Percentiles rank a stretch among this genome's conserved stretches.
Conservation (phyloP, 108 stramenopile species). For the Mayamaea pseudoterrestris region DNA sequence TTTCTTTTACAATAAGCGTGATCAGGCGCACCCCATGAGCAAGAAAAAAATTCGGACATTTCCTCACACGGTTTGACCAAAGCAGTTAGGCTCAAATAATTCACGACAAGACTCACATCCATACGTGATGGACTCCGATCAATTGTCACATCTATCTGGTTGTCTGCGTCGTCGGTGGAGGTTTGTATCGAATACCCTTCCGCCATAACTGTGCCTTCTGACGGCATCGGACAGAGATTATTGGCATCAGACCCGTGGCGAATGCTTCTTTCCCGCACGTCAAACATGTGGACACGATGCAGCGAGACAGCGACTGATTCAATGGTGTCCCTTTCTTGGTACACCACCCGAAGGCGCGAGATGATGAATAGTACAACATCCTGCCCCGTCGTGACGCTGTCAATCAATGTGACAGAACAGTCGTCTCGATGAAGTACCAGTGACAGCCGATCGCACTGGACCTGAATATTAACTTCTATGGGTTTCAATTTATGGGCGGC, state of each 20-base stretch:
- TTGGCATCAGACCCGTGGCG: background rate
- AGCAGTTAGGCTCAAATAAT: slow-evolving; percentile 37
- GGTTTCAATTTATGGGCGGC: no score
- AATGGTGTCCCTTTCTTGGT: no score
- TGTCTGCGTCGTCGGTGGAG: slow-evolving; percentile 12
- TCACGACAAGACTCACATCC: slow-evolving; percentile 28
- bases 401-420: no score
- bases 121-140: no score
- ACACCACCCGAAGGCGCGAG: no score
- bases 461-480: no score
- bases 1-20: no score
- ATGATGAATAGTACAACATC: no score
- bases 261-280: slow-evolving; percentile 22
- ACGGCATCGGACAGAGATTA: background rate
- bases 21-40: slow-evolving; percentile 1
- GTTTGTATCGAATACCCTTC: slow-evolving; percentile 29
- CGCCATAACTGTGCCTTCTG: slow-evolving; percentile 15
- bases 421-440: no score
- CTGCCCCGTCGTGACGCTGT: no score
- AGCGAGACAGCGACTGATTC: slow-evolving; percentile 23
- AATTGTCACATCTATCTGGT: no score
- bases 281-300: slow-evolving; percentile 32
- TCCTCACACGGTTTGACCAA: slow-evolving; percentile 35
- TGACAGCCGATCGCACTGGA: no score
- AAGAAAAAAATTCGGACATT: slow-evolving; percentile 19